Evolutionary conservation across 2,329 filamentous ascomycete species (phyloP).

Genomic region (Cladosporium sp.): DNA sequence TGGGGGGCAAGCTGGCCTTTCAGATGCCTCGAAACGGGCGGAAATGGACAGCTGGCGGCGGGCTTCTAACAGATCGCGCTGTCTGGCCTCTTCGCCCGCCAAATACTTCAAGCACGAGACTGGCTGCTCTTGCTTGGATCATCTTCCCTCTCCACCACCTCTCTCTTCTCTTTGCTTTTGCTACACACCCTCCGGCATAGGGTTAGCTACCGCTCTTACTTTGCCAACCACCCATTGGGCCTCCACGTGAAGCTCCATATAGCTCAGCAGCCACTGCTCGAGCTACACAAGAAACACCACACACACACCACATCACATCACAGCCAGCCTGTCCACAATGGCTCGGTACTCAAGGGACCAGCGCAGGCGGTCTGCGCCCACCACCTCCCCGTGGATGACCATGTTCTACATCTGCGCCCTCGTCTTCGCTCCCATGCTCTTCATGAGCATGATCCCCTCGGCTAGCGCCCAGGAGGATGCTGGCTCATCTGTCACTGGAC

Average conservation of each 20-base stretch:
- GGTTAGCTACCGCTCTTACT: not conserved
- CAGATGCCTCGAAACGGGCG: not conserved
- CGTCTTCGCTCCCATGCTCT: conserved; percentile 77
- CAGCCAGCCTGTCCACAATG: conserved; percentile 28
- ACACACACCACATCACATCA: not conserved
- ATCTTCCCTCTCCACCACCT: conserved; percentile 4
- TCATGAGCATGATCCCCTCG: conserved; percentile 59
- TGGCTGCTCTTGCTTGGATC: conserved; percentile 5
- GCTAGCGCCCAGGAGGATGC: conserved; percentile 64
- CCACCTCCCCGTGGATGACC: conserved; percentile 61
- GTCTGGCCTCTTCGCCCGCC: conserved; percentile 12
- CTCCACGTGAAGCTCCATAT: not conserved
- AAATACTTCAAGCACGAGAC: conserved; percentile 14
- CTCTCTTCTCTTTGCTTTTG: not conserved
- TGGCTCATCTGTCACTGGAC: conserved; percentile 64
- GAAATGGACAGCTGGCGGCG: conserved; percentile 11
- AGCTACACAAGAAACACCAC: not conserved
- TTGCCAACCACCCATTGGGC: conserved; percentile 5
- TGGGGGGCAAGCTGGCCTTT: not conserved
- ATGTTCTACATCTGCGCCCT: conserved; percentile 89
- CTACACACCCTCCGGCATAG: conserved; percentile 6
- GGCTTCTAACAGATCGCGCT: not conserved
- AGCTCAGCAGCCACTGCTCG: not conserved
- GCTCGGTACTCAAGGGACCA: conserved; percentile 32
- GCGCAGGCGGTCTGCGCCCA: conserved; percentile 19